Base-by-base conservation (phyloP, 495 filamentous ascomycete genomes). In the Pseudoneurospora amorphoporcata region DNA sequence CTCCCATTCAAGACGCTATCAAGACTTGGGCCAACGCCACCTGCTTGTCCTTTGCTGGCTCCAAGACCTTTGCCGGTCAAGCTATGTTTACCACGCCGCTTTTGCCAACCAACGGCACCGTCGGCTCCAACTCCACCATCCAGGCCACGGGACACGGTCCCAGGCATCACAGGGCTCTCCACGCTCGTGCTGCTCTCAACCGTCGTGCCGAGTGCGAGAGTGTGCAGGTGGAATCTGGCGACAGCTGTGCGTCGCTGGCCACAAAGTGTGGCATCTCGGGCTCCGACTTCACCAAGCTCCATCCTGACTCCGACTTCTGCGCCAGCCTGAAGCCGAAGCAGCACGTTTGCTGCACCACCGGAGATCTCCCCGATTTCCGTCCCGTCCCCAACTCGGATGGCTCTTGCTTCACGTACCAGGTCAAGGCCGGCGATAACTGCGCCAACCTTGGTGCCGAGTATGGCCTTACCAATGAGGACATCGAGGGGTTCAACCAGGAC, bases 301-400 rank as follows among this genome's bases (percentile, higher is more conserved):
- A 86, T 75, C 53, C 81, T 1, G 73, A 68, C 7, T 17, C 75
- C 3, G 75, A 73, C 39, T 69, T 84, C 4, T 87, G 84, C 76
- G 76, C 79, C 4, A 79, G 45, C 4, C 77, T 87, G 3, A 70
- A 69, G 39, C 43, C 75, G 6, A 73, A 76, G 3, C 78, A 87
- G 68, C 70, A 79, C n/a, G 83, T 87, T 23, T 88, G 86, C 79
- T 88, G 87, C 72, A 80, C 81, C 1, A 23, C 72, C 3, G 86
- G 84, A 17, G 32, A 69, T 1, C 73, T 83, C 3, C 82, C 82
- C 0, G 78, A 86, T 73, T 73, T 75, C 19, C 72, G 69, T 4
- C 86, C 85, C 0, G 75, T 78, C 68, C 82, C 81, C 0, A 77
- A 84, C 39, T n/a, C 78, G 2, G 79, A 87, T 70, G 86, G 85